phyloP scores from a whole-genome alignment of 495 filamentous ascomycete species.

The Symbiotaphrina buchneri region DNA sequence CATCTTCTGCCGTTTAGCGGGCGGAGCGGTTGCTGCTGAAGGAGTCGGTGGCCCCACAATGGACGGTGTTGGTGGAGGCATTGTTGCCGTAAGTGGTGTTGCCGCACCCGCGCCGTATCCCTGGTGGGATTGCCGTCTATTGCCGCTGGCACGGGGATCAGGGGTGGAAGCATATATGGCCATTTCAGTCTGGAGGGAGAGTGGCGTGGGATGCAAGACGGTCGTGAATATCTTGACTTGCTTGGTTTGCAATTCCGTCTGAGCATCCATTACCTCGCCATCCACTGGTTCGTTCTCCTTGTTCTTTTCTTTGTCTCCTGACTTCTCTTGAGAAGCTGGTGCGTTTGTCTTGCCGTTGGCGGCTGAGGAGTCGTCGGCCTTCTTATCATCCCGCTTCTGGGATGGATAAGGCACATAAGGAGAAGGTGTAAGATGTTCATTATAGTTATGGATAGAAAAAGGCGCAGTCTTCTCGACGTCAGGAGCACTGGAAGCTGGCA shows the following conservation, averaged over 20 bases:
- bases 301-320: background rate
- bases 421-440: constrained; percentile 68
- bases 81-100: constrained; percentile 25
- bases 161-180: constrained; percentile 54
- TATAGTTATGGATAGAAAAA: constrained; percentile 83
- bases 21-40: constrained; percentile 20
- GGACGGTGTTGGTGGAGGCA: constrained; percentile 40
- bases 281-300: constrained; percentile 14
- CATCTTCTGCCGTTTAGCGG: constrained; percentile 56
- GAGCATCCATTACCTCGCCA: constrained; percentile 11
- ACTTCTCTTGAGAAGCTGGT: background rate
- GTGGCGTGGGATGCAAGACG: constrained; percentile 67
- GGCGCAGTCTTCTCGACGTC: constrained; percentile 36
- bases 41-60: constrained; percentile 36
- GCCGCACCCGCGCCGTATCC: constrained; percentile 17
- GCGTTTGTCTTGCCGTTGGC: background rate
- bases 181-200: constrained; percentile 51
- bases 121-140: constrained; percentile 15
- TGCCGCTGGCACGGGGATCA: constrained; percentile 20
- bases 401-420: constrained; percentile 62
- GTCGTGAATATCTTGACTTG: constrained; percentile 50
- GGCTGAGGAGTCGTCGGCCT: constrained; percentile 2
- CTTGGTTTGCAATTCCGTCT: constrained; percentile 6
- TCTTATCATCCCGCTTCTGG: constrained; percentile 21
- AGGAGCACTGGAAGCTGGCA: constrained; percentile 19